phyloP scores from a whole-genome alignment of 129 eudicot genomes.

The Helichrysum umbraculigerum region DNA sequence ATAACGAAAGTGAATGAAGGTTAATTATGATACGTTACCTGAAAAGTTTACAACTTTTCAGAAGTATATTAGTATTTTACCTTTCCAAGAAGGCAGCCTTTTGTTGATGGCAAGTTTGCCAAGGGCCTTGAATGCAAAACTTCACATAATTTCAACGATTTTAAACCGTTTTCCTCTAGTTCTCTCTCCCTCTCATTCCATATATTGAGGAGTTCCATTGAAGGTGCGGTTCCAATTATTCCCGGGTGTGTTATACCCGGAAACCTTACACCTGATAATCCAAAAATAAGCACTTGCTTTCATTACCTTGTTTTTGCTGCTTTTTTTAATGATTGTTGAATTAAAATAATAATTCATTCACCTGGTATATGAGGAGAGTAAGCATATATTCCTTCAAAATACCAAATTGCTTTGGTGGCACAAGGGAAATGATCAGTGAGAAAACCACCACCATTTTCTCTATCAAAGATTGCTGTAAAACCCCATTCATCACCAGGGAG shows the following conservation, averaged over 20 bases:
- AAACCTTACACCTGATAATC: slow-evolving; percentile 72
- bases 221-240: slow-evolving; percentile 96
- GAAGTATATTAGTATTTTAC: slow-evolving; percentile 30
- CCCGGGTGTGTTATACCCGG: slow-evolving; percentile 99
- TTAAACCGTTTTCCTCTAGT: slow-evolving; percentile 79
- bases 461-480: slow-evolving; percentile 86
- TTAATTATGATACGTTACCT: background rate
- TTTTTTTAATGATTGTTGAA: background rate
- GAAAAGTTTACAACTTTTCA: background rate
- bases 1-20: background rate
- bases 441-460: slow-evolving; percentile 99
- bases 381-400: slow-evolving; percentile 97
- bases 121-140: slow-evolving; percentile 91
- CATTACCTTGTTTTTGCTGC: background rate
- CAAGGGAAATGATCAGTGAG: slow-evolving; percentile 93
- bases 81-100: slow-evolving; percentile 92
- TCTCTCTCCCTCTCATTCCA: slow-evolving; percentile 89
- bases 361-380: slow-evolving; percentile 98
- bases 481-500: slow-evolving; percentile 99
- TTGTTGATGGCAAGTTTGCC: slow-evolving; percentile 89
- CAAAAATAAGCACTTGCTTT: background rate
- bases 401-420: slow-evolving; percentile 98
- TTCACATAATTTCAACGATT: slow-evolving; percentile 81
- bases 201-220: slow-evolving; percentile 80
- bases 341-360: background rate